Evolutionary conservation across 2,329 filamentous ascomycete genomes (phyloP).

Genomic region (Emmonsia crescens): DNA sequence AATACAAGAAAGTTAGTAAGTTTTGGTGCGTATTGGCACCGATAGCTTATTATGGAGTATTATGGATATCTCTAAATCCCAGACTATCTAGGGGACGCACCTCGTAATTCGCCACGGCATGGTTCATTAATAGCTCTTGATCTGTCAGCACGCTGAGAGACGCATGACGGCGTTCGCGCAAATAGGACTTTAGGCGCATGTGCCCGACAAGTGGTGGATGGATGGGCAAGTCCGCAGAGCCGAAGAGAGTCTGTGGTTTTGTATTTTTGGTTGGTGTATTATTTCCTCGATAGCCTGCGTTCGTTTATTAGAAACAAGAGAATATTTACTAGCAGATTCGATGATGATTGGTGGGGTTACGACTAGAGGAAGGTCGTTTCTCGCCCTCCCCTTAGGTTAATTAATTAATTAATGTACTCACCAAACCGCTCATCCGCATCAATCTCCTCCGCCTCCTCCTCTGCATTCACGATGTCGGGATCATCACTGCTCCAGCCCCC

Average conservation of each 20-base stretch:
- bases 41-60: no score
- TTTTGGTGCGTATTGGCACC: no score
- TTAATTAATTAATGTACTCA: neutral
- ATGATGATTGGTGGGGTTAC: neutral
- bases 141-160: constrained; percentile 29
- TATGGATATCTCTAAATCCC: no score
- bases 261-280: neutral
- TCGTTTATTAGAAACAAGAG: neutral
- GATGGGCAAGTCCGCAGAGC: neutral
- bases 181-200: constrained; percentile 9
- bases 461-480: neutral
- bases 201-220: neutral
- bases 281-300: neutral
- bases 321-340: neutral
- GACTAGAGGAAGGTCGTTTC: neutral
- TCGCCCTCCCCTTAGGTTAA: no score
- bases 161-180: constrained; percentile 28
- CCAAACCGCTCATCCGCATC: neutral
- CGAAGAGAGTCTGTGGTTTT: neutral
- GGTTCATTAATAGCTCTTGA: constrained; percentile 30
- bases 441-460: neutral
- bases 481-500: neutral
- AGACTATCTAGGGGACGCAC: no score
- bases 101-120: constrained; percentile 29
- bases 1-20: no score